Base-by-base conservation (phyloP, 176 grass and related monocot genomes). In the Olyra latifolia region DNA sequence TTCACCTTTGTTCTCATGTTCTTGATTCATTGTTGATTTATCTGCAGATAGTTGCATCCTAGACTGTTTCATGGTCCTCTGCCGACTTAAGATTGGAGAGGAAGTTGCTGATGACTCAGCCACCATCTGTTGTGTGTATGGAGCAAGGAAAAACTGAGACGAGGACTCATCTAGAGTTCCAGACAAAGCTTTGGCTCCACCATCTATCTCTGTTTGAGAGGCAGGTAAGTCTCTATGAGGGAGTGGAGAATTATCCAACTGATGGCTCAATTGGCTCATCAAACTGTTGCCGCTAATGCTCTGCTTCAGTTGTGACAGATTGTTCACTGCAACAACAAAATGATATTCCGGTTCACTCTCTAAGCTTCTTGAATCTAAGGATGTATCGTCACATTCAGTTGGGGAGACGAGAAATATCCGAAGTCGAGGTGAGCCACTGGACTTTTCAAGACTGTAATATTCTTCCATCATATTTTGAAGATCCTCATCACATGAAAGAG, bases 381-480 rank as follows among this genome's bases (percentile, higher is more conserved):
- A 41, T 30, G 52, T 8, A 15, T 82, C 91, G 55, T 98, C 95
- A 39, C 84, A 75, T 29, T 98, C 92, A 76, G 47, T 86, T 8
- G 74, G 49, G 54, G 92, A 94, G 35, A 98, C 86, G 24, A 98
- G 85, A 85, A 98, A 98, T 74, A 98, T 91, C 72, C 95, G 70
- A 23, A 90, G 89, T 43, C 92, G 81, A 16, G 71, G 41, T 24
- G 92, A 93, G 6, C 79, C 72, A 78, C 86, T 91, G 52, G 88
- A 84, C 71, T 81, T 95, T 69, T 97, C 94, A 79, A 91, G 83
- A 43, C 74, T 87, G 82, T 72, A 76, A 55, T 93, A 93, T 38
- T 99, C 92, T 60, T 99, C 96, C 85, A 99, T 95, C 92, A 99
- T 99, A 86, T 95, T 95, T 73, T 95, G 96, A 42, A 95, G 83